These are phyloP conservation scores for Chlorella sorokiniana DNA, from an alignment of 139 green algal genomes.

Conservation along the genomic window DNA sequence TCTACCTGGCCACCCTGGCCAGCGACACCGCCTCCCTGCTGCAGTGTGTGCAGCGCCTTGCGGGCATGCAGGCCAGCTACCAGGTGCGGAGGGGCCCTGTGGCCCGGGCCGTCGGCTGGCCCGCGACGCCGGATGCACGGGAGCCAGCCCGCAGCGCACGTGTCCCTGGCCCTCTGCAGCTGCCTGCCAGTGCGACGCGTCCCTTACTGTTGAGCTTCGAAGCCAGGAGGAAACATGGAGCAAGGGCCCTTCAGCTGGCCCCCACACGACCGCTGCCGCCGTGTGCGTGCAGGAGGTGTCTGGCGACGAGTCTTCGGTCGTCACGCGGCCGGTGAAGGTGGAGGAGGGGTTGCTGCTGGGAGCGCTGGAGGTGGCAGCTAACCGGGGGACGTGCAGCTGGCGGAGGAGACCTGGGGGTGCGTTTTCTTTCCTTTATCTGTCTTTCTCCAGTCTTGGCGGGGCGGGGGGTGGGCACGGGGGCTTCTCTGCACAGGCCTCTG, in stretches of 20 bases:
- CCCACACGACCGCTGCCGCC: too few relatives aligned
- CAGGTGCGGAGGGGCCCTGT: background rate
- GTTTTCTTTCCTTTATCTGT: background rate
- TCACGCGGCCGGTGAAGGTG: conserved; percentile 23
- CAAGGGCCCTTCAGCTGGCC: too few relatives aligned
- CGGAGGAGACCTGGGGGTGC: conserved; percentile 3
- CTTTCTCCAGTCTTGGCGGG: too few relatives aligned
- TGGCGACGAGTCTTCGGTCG: background rate
- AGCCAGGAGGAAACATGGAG: too few relatives aligned
- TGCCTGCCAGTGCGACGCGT: too few relatives aligned
- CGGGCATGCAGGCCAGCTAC: background rate
- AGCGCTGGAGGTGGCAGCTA: conserved; percentile 29
- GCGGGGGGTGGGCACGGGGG: too few relatives aligned
- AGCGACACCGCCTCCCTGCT: background rate
- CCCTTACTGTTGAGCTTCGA: too few relatives aligned
- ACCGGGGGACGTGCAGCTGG: conserved; percentile 19
- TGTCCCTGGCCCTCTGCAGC: too few relatives aligned
- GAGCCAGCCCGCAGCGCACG: too few relatives aligned
- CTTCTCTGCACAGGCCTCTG: too few relatives aligned
- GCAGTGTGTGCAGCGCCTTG: conserved; percentile 4
- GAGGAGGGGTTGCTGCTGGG: conserved; percentile 35
- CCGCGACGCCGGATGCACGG: too few relatives aligned
- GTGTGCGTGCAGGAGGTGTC: background rate
- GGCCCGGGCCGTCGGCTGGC: too few relatives aligned
- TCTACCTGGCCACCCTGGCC: background rate